Conservation (phyloP, 2,329 filamentous ascomycete genomes). For the Xylariales sp. region DNA sequence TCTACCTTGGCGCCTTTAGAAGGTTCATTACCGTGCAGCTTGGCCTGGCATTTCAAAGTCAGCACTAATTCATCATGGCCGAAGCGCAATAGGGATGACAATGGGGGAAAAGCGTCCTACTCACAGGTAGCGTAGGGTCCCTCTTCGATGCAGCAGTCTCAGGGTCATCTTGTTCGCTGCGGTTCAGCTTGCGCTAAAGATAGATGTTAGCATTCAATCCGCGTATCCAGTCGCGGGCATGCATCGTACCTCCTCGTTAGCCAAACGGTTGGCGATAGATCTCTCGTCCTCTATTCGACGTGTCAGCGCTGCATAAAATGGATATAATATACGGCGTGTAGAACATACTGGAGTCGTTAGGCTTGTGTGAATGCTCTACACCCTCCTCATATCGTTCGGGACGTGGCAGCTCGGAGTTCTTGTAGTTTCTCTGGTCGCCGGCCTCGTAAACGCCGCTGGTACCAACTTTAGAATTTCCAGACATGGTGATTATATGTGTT, state of each 20-base stretch:
- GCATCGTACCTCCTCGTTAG: conserved; percentile 65
- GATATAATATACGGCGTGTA: too few relatives aligned
- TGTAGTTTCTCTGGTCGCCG: conserved; percentile 77
- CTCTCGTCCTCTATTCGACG: conserved; percentile 71
- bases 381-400: conserved; percentile 78
- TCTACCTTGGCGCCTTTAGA: conserved; percentile 79
- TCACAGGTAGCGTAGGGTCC: conserved; percentile 70
- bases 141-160: conserved; percentile 61
- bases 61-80: not conserved
- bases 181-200: conserved; percentile 44
- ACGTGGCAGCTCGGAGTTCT: conserved; percentile 62
- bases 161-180: conserved; percentile 58
- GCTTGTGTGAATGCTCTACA: conserved; percentile 73
- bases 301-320: not conserved
- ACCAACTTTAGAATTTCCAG: conserved; percentile 72
- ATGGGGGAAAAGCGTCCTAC: conserved; percentile 40
- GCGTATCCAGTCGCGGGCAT: not conserved
- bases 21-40: conserved; percentile 77
- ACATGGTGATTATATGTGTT: conserved; percentile 46
- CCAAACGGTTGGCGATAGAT: conserved; percentile 77
- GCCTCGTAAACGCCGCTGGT: conserved; percentile 75
- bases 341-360: conserved; percentile 76
- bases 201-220: conserved; percentile 18
- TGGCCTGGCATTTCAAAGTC: conserved; percentile 58
- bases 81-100: conserved; percentile 25